phyloP scores from a whole-genome alignment of 768 basidiomycete species.

The Termitomyces sp. region DNA sequence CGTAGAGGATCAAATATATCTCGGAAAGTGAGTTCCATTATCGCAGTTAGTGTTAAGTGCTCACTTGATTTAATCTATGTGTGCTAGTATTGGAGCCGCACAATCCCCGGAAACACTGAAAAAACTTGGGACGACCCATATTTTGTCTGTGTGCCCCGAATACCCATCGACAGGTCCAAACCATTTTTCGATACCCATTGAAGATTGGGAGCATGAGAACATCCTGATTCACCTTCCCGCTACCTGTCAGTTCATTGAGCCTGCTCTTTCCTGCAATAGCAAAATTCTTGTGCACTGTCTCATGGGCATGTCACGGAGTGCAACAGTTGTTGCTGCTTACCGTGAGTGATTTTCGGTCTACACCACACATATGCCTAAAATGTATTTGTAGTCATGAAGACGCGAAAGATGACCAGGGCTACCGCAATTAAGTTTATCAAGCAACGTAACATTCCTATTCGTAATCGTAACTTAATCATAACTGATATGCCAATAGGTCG shows the following conservation, averaged over 20 bases:
- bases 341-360: constrained; percentile 31
- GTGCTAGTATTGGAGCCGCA: constrained; percentile 35
- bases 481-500: constrained; percentile 23
- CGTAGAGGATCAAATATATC: constrained; percentile 35
- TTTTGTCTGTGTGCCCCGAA: constrained; percentile 58
- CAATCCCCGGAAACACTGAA: constrained; percentile 25
- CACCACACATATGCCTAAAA: neutral
- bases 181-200: constrained; percentile 37
- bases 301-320: constrained; percentile 70
- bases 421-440: constrained; percentile 48
- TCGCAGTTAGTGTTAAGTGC: too few relatives aligned
- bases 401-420: constrained; percentile 34
- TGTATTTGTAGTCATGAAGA: constrained; percentile 30
- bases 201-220: constrained; percentile 48
- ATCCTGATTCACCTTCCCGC: constrained; percentile 63
- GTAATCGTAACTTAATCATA: constrained; percentile 3
- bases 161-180: constrained; percentile 40
- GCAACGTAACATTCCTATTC: constrained; percentile 33
- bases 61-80: too few relatives aligned
- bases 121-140: constrained; percentile 45
- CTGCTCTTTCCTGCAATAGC: constrained; percentile 49
- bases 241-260: constrained; percentile 60
- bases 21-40: constrained; percentile 36
- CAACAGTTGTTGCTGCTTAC: constrained; percentile 57
- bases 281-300: constrained; percentile 69